Percentiles rank a stretch among this genome's conserved stretches.
phyloP scores from a whole-genome alignment of 202 grass and related monocot genomes.

The Tripidium arundinaceum region DNA sequence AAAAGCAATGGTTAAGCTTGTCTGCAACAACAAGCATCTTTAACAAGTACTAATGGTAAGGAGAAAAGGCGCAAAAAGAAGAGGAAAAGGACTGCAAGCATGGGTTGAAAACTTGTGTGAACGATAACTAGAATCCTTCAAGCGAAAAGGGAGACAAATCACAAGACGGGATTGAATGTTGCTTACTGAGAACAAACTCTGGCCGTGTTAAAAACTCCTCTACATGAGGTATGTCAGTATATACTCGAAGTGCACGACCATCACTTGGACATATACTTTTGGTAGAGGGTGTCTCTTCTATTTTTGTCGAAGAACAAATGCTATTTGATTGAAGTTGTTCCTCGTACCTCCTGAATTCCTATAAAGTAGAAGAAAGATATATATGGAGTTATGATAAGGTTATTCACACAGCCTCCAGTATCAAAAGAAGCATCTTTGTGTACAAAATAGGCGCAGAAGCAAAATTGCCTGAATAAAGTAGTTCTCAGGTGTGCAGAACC shows the following conservation, averaged over 20 bases:
- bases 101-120: not conserved
- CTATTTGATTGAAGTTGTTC: constrained; percentile 66
- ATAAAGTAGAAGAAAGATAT: constrained; percentile 9
- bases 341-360: constrained; percentile 77
- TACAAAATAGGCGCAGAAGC: not conserved
- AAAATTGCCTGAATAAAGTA: constrained; percentile 80
- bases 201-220: constrained; percentile 82
- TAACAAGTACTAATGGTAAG: not conserved
- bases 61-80: not conserved
- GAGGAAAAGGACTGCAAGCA: not conserved
- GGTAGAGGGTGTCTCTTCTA: constrained; percentile 11
- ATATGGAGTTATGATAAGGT: constrained; percentile 3
- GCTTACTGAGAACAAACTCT: constrained; percentile 91
- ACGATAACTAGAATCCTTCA: not conserved
- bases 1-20: too few species aligned
- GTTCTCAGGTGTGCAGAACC: constrained; percentile 91
- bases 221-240: constrained; percentile 85
- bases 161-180: not conserved
- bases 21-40: too few species aligned
- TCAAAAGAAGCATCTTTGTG: not conserved
- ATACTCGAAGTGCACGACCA: constrained; percentile 58
- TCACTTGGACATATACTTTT: constrained; percentile 56
- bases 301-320: constrained; percentile 34
- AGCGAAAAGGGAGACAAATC: not conserved
- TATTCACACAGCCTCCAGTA: not conserved